These are phyloP conservation scores for Murraya paniculata DNA, from an alignment of 345 rosid genomes.

Conservation along the genomic window DNA sequence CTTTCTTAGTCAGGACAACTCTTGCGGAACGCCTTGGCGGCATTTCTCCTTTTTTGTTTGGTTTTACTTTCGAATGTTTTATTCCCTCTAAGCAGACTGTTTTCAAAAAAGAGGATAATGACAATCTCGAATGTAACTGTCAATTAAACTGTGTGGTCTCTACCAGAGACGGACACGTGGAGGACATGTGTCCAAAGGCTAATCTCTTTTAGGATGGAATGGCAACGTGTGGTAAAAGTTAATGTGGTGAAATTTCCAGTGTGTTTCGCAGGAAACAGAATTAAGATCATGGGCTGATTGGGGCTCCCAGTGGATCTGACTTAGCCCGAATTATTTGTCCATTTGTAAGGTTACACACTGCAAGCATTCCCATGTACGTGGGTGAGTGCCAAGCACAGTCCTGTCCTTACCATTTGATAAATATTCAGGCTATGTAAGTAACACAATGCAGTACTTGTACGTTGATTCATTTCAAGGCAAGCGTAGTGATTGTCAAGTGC, in stretches of 20 bases:
- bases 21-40: slow-evolving; percentile 38
- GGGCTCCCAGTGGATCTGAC: too few species aligned
- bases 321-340: too few species aligned
- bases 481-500: too few species aligned
- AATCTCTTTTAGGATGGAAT: neutral
- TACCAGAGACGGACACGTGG: slow-evolving; percentile 12
- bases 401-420: too few species aligned
- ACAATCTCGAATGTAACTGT: neutral
- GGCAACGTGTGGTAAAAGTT: slow-evolving; percentile 18
- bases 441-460: too few species aligned
- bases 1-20: slow-evolving; percentile 36
- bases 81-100: too few species aligned
- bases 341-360: too few species aligned
- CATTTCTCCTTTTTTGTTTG: slow-evolving; percentile 17
- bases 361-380: too few species aligned
- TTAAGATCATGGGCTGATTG: too few species aligned
- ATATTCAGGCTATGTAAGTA: too few species aligned
- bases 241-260: neutral
- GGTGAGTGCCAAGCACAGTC: too few species aligned
- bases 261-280: neutral
- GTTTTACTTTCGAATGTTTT: neutral
- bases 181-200: slow-evolving; percentile 1
- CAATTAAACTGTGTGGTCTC: neutral
- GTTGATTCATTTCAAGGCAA: too few species aligned
- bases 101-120: neutral